A percentile compares a stretch with the other conserved stretches of the same genome.
Evolutionary conservation across 2,329 filamentous ascomycete species (phyloP).

Genomic region (Beauveria varroae): DNA sequence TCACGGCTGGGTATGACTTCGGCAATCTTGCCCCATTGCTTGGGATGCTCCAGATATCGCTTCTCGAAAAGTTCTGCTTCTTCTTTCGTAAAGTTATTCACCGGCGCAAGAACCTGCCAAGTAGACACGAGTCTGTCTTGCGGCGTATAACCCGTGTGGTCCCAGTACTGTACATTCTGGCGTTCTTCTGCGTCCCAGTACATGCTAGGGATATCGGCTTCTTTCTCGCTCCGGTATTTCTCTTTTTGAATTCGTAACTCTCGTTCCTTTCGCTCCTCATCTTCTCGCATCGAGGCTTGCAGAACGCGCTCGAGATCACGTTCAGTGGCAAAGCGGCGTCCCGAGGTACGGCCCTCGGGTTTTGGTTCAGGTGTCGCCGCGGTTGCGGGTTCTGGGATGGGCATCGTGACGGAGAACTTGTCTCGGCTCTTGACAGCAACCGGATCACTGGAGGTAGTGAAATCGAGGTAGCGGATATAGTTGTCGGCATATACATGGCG

Average conservation of each 20-base stretch:
- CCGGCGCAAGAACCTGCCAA: constrained; percentile 65
- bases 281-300: constrained; percentile 62
- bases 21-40: constrained; percentile 76
- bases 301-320: constrained; percentile 66
- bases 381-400: constrained; percentile 26
- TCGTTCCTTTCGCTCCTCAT: constrained; percentile 62
- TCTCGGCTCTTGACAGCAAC: constrained; percentile 47
- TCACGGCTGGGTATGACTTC: constrained; percentile 59
- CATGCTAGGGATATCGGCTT: constrained; percentile 67
- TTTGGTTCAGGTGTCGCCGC: constrained; percentile 44
- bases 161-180: constrained; percentile 50
- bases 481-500: constrained; percentile 37
- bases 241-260: constrained; percentile 57
- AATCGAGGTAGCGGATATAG: constrained; percentile 46
- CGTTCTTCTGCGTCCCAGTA: constrained; percentile 55
- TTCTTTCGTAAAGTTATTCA: constrained; percentile 66
- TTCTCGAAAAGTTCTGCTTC: constrained; percentile 67
- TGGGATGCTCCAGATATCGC: constrained; percentile 66
- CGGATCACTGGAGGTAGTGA: constrained; percentile 48
- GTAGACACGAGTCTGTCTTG: constrained; percentile 59
- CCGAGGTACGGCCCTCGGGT: constrained; percentile 45
- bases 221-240: constrained; percentile 67
- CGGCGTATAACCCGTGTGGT: constrained; percentile 57
- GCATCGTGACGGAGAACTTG: constrained; percentile 38
- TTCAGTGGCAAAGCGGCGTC: constrained; percentile 60